These are phyloP conservation scores for Cudoniella acicularis DNA, from an alignment of 495 filamentous ascomycete genomes.

Conservation along the genomic window DNA sequence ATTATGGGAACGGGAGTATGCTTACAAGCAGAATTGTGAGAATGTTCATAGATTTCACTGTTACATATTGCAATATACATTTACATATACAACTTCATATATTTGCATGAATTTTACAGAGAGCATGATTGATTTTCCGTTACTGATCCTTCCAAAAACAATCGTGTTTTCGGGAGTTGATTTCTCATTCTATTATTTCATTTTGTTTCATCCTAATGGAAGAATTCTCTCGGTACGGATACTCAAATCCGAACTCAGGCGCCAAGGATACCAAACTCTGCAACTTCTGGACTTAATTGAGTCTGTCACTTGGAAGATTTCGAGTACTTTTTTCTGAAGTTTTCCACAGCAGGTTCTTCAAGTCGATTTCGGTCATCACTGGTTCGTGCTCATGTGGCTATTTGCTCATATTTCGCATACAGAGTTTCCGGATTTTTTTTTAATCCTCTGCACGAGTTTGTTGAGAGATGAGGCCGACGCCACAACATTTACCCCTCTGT, in stretches of 20 bases:
- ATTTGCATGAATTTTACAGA: neutral
- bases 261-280: too few relatives aligned
- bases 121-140: neutral
- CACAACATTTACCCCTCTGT: neutral
- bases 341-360: too few relatives aligned
- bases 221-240: too few relatives aligned
- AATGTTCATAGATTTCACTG: constrained; percentile 25
- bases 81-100: constrained; percentile 9
- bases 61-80: constrained; percentile 22
- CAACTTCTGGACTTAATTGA: too few relatives aligned
- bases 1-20: neutral
- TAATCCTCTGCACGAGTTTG: neutral
- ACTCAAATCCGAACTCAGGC: too few relatives aligned
- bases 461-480: neutral
- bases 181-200: neutral
- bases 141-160: neutral
- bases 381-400: neutral
- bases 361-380: too few relatives aligned
- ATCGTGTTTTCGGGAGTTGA: neutral
- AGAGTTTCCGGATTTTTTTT: neutral
- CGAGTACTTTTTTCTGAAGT: too few relatives aligned
- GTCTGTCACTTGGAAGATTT: too few relatives aligned
- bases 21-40: neutral
- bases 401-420: neutral
- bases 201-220: neutral